A percentile compares a stretch with the other conserved stretches of the same genome.
These are phyloP conservation scores for Xerocomellus dryophilus DNA, from an alignment of 768 basidiomycete species.

Conservation along the genomic window DNA sequence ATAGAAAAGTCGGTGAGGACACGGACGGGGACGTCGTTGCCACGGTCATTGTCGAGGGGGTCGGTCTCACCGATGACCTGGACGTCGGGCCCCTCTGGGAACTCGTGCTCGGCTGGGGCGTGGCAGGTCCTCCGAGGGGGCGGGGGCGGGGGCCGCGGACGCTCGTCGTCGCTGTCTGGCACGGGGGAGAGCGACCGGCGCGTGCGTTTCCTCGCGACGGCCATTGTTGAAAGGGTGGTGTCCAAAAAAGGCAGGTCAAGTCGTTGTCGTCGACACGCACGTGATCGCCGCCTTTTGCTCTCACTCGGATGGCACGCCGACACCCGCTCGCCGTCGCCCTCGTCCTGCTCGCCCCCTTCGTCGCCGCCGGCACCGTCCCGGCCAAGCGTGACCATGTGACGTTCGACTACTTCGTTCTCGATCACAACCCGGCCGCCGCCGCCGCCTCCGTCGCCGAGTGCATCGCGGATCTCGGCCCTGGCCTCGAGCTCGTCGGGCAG, in stretches of 20 bases:
- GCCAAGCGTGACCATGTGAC: constrained; percentile 51
- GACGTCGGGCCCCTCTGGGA: constrained; percentile 41
- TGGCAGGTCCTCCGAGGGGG: constrained; percentile 13
- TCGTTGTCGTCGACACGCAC: neutral
- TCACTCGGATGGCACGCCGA: constrained; percentile 10
- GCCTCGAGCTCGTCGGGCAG: constrained; percentile 86
- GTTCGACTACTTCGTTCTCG: constrained; percentile 82
- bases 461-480: constrained; percentile 58
- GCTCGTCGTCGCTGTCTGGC: constrained; percentile 18
- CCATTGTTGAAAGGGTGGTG: constrained; percentile 15
- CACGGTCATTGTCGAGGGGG: constrained; percentile 23
- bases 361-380: constrained; percentile 8
- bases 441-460: constrained; percentile 60
- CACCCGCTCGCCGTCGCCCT: constrained; percentile 6
- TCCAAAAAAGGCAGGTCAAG: neutral
- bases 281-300: constrained; percentile 6
- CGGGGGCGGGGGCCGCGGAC: constrained; percentile 8
- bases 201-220: constrained; percentile 23
- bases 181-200: constrained; percentile 21
- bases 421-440: constrained; percentile 52
- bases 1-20: constrained; percentile 52
- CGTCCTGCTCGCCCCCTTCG: constrained; percentile 5
- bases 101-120: constrained; percentile 27
- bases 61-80: constrained; percentile 44
- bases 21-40: constrained; percentile 52